A percentile compares a stretch with the other conserved stretches of the same genome.
Conservation (phyloP, 2,329 filamentous ascomycete species). For the Paramyrothecium roridum region DNA sequence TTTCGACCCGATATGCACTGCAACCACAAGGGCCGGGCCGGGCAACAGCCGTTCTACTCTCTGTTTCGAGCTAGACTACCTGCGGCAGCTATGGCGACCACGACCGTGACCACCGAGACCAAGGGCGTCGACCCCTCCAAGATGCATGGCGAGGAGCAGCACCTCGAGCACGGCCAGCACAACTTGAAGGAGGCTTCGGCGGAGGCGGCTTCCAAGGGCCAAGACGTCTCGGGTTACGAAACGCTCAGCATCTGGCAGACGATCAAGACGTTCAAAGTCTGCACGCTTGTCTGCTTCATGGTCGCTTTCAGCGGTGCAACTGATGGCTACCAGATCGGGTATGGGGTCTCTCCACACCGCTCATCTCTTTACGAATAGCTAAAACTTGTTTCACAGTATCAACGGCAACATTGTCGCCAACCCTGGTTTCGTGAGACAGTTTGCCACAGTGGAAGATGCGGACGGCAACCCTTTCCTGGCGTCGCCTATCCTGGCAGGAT, state of each 20-base stretch:
- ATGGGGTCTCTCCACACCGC: not conserved
- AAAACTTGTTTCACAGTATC: not conserved
- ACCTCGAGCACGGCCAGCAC: not conserved
- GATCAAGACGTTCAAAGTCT: slow-evolving; percentile 17
- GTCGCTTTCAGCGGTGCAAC: slow-evolving; percentile 18
- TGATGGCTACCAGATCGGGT: slow-evolving; percentile 4
- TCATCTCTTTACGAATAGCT: not conserved
- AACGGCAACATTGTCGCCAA: slow-evolving; percentile 1
- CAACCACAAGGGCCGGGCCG: not conserved
- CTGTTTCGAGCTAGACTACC: not conserved
- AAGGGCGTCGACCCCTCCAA: not conserved
- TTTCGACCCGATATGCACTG: not conserved
- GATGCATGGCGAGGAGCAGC: not conserved
- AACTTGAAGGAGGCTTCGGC: slow-evolving; percentile 6
- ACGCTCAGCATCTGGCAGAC: slow-evolving; percentile 18
- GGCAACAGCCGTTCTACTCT: not conserved
- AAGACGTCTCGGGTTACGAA: slow-evolving; percentile 20
- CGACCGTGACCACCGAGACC: not conserved
- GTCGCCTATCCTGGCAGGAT: not conserved
- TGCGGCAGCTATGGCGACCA: not conserved
- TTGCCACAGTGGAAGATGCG: not conserved
- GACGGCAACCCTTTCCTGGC: not conserved
- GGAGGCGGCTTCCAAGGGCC: slow-evolving; percentile 17
- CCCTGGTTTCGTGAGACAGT: not conserved
- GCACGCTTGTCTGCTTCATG: slow-evolving; percentile 15